These are phyloP conservation scores for Huiozyma sinensis DNA, from an alignment of 805 yeast species.

Conservation along the genomic window DNA sequence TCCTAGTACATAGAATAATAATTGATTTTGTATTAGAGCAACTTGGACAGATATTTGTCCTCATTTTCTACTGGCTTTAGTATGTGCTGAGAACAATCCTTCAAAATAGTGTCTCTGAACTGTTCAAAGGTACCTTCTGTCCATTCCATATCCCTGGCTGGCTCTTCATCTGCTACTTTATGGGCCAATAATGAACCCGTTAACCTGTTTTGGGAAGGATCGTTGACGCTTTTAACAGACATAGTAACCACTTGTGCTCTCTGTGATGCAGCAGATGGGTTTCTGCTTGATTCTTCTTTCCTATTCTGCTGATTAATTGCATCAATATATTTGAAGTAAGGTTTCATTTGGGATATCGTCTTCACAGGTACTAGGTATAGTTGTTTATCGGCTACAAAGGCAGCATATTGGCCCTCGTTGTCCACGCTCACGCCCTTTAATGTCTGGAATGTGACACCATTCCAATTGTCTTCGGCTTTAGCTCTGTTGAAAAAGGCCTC, in stretches of 20 bases:
- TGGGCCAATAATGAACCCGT: constrained; percentile 64
- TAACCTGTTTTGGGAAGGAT: constrained; percentile 46
- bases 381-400: constrained; percentile 36
- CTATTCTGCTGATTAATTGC: constrained; percentile 38
- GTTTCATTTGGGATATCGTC: constrained; percentile 66
- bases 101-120: constrained; percentile 16
- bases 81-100: constrained; percentile 14
- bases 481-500: constrained; percentile 53
- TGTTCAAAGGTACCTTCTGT: constrained; percentile 30
- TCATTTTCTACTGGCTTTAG: constrained; percentile 18
- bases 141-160: constrained; percentile 35
- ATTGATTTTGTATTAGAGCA: constrained; percentile 4
- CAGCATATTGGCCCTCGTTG: constrained; percentile 43
- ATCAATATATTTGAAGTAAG: constrained; percentile 73
- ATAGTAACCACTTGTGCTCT: constrained; percentile 60
- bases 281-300: constrained; percentile 33
- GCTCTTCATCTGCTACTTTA: constrained; percentile 54
- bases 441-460: constrained; percentile 46
- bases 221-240: constrained; percentile 56
- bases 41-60: constrained; percentile 18
- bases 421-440: constrained; percentile 59
- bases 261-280: constrained; percentile 25
- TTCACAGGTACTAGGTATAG: constrained; percentile 57
- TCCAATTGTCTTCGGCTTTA: constrained; percentile 54
- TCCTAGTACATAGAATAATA: neutral